Evolutionary conservation across 257 asterid species (phyloP), one percentile per base, ranked within the genome.

Genomic region (Solanum peruvianum): DNA sequence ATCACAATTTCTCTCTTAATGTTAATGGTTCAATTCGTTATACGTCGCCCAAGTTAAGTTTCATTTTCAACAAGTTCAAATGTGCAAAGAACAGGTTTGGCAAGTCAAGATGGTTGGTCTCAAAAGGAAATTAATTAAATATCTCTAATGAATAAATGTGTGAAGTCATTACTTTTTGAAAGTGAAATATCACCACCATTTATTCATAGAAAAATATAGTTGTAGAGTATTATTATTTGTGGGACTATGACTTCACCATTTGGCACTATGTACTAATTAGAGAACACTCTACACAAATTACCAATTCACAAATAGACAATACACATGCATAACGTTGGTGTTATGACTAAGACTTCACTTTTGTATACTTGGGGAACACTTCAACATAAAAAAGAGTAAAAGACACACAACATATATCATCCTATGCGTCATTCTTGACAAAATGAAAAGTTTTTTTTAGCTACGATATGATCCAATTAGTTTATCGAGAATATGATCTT

Each of bases 1-100:
- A 49, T 49, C 3, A 49, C 1, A 0, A 0, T 49, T 0, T 1
- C 16, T 1, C 16, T 15, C 6, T 15, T 49, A 1, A 15, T 49
- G 3, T 62, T 62, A 12, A 25, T 44, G 37, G 60, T 76, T 60
- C 83, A 44, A 44, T 23, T 77, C 58, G 3, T 42, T 44, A 47
- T 47, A 78, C 42, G 37, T 27, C 23, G 84, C 3, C 42, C 4
- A 8, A 8, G 14, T 78, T 15, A 44, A 14, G 14, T 44, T 78
- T 78, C 64, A 25, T 78, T 9, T 25, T 47, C 18, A 62, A 47
- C 27, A 15, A 27, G 27, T 27, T 9, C 27, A 80, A 78, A 42
- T 15, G 66, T 15, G 66, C 42, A 45, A 80, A 47, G 84, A 80
- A 21, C 13, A 58, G 27, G 25, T 76, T 76, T 6, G 23, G 58